Evolutionary conservation across 2,329 filamentous ascomycete genomes (phyloP), one percentile per base, ranked within the genome.

Genomic region (Hyphodiscus sp.): DNA sequence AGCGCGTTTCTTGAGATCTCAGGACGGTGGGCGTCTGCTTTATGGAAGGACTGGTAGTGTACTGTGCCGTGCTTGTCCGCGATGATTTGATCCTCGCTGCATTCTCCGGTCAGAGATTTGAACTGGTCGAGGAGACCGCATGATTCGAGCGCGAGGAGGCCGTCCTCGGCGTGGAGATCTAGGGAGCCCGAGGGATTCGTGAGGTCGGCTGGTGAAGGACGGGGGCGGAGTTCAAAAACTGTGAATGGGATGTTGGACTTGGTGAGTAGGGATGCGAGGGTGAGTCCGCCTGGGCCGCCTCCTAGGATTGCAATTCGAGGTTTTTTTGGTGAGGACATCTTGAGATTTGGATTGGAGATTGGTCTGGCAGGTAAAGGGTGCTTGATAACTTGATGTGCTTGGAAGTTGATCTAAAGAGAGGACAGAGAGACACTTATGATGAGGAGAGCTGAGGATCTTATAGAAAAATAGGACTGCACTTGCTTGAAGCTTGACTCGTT

Each of bases 121-220:
- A 80, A 81, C 16, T 70, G 61, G 1, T 74, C 69, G 52, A 65
- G 73, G 15, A 80, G 65, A 0, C 73, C 75, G 15, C 71, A 72
- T 50, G 72, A 71, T 6, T 65, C 66, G 8, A 81, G 61, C 0
- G 74, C 77, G 2, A 67, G 63, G 5, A 76, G 71, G 0, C 77
- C 77, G 0, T 71, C 70, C 6, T 69, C 60, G 1, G 69, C 65
- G 58, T 81, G 76, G 1, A 82, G 67, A 58, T 81, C 78, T 2
- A 81, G 71, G 52, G 65, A 74, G 11, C 77, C 76, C 2, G 65
- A 68, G 2, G 67, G 67, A 2, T 59, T 52, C 5, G 61, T 48
- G 7, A 69, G 56, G 11, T 66, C 63, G 1, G 59, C 59, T 0
- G 57, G 49, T 1, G 62, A 65, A 10, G 68, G 69, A 11, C 59